phyloP scores from a whole-genome alignment of 2,329 filamentous ascomycete species.

The Penicillium olsonii region DNA sequence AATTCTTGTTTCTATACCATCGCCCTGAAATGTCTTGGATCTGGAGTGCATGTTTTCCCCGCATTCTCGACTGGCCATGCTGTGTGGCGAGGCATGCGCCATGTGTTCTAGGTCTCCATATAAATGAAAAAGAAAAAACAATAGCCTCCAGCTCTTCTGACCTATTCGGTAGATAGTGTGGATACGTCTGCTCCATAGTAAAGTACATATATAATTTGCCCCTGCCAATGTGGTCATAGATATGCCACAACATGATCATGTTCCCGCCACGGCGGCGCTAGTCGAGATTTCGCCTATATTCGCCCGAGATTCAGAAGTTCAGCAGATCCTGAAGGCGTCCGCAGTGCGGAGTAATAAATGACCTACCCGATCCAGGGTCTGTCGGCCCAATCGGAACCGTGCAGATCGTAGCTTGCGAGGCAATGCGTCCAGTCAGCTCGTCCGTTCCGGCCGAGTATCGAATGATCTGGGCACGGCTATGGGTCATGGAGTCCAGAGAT shows the following conservation, averaged over 20 bases:
- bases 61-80: slow-evolving; percentile 6
- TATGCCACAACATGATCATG: background rate
- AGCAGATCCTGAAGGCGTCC: background rate
- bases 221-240: background rate
- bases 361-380: background rate
- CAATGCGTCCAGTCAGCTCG: slow-evolving; percentile 2
- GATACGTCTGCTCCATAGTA: too few relatives aligned
- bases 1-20: slow-evolving; percentile 27
- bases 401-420: slow-evolving; percentile 4
- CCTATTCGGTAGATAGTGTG: background rate
- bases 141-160: too few relatives aligned
- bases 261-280: slow-evolving; percentile 6
- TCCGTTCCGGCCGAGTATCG: background rate
- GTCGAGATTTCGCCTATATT: slow-evolving; percentile 1
- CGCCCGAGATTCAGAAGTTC: too few relatives aligned
- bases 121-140: background rate
- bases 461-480: background rate
- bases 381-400: slow-evolving; percentile 6
- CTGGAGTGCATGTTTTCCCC: slow-evolving; percentile 10
- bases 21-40: slow-evolving; percentile 13
- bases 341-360: background rate
- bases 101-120: slow-evolving; percentile 2
- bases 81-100: slow-evolving; percentile 8
- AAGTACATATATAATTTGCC: too few relatives aligned
- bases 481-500: background rate